These are phyloP conservation scores for Polytrichum formosum DNA, from an alignment of 225 moss, liverwort and hornwort species.

Conservation along the genomic window DNA sequence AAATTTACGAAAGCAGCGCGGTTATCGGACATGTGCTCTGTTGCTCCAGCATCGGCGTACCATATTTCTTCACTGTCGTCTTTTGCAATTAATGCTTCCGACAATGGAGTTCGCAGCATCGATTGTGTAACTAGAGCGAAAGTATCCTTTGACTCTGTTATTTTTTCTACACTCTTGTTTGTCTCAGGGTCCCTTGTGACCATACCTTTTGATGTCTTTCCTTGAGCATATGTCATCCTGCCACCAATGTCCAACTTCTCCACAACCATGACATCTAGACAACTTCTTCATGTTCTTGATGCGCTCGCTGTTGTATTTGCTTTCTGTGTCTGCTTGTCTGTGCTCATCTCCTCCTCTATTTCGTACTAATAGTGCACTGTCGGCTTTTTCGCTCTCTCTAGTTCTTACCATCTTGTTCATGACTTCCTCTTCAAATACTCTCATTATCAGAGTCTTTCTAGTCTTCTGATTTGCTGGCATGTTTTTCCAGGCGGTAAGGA, in stretches of 20 bases:
- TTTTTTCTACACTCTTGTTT: not conserved
- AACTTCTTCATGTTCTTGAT: too few species aligned
- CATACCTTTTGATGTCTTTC: not conserved
- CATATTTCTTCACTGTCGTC: not conserved
- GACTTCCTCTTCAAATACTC: not conserved
- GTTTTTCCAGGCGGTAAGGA: not conserved
- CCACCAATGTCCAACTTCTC: not conserved
- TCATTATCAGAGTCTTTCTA: not conserved
- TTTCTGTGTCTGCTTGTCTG: too few species aligned
- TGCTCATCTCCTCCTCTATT: too few species aligned
- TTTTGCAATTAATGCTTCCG: not conserved
- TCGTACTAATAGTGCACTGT: too few species aligned
- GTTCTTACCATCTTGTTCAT: not conserved
- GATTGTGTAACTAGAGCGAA: not conserved
- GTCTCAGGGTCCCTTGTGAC: not conserved
- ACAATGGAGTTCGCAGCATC: not conserved
- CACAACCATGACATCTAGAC: not conserved
- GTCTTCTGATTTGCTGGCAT: not conserved
- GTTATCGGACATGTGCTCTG: not conserved
- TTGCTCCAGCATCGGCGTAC: not conserved
- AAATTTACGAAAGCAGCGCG: not conserved
- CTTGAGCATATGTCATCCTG: not conserved
- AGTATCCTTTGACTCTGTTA: not conserved
- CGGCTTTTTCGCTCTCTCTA: not conserved
- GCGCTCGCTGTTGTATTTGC: too few species aligned